phyloP scores from a whole-genome alignment of 1,139 yeast genomes.

The Pichia sp. region DNA sequence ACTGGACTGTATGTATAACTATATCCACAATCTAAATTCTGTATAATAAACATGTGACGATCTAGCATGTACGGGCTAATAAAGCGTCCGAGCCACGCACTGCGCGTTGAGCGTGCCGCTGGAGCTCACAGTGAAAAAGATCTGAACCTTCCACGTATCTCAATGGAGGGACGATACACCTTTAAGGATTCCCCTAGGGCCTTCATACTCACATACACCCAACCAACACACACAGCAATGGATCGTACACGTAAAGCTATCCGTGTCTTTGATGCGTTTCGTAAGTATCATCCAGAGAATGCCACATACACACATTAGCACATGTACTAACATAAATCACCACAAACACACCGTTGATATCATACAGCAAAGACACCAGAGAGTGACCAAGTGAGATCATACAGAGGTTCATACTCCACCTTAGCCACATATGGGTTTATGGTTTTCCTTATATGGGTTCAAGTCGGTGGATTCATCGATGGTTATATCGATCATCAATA shows the following conservation, averaged over 20 bases:
- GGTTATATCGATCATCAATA: constrained; percentile 82
- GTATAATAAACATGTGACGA: too few species aligned
- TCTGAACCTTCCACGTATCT: too few species aligned
- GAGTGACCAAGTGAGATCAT: constrained; percentile 69
- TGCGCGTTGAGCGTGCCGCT: too few species aligned
- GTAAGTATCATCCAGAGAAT: constrained; percentile 9
- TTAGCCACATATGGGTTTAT: constrained; percentile 58
- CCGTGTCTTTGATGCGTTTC: constrained; percentile 79
- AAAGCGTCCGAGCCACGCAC: too few species aligned
- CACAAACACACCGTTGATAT: not conserved
- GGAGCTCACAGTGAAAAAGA: too few species aligned
- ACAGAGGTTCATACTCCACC: constrained; percentile 78
- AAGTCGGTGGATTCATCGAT: constrained; percentile 80
- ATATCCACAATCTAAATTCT: too few species aligned
- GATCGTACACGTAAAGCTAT: constrained; percentile 36
- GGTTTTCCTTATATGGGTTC: constrained; percentile 77
- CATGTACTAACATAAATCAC: constrained; percentile 1
- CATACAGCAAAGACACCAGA: constrained; percentile 70
- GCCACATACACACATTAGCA: not conserved
- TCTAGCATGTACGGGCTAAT: too few species aligned
- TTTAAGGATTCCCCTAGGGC: too few species aligned
- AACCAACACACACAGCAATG: constrained; percentile 19
- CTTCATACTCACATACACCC: too few species aligned
- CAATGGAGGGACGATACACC: too few species aligned
- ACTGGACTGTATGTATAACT: too few species aligned